phyloP scores from a whole-genome alignment of 441 rosid genomes.

The Adansonia madagascariensis region DNA sequence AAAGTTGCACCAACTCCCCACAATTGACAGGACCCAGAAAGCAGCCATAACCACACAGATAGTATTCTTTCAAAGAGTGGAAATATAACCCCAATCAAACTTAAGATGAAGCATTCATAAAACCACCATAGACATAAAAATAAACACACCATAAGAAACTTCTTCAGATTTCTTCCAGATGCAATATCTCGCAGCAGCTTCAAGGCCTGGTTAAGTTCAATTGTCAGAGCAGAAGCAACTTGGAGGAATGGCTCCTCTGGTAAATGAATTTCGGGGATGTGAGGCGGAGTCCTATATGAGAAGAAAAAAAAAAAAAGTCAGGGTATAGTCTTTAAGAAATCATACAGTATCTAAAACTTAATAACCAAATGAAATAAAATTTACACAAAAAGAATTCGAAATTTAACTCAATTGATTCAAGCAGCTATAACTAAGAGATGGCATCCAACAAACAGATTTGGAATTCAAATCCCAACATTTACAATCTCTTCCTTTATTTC shows the following conservation, averaged over 20 bases:
- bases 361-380: not conserved
- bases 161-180: slow-evolving; percentile 73
- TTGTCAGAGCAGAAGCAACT: slow-evolving; percentile 59
- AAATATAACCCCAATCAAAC: not conserved
- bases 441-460: too few species aligned
- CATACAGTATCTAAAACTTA: not conserved
- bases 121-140: not conserved
- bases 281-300: slow-evolving; percentile 57
- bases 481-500: too few species aligned
- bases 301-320: not conserved
- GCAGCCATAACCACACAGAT: not conserved
- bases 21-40: slow-evolving; percentile 47
- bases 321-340: not conserved
- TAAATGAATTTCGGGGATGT: slow-evolving; percentile 69
- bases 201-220: slow-evolving; percentile 60
- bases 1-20: slow-evolving; percentile 84
- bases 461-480: too few species aligned
- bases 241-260: slow-evolving; percentile 68
- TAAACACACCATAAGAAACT: slow-evolving; percentile 66
- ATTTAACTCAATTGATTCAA: too few species aligned
- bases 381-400: too few species aligned
- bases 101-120: not conserved
- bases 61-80: not conserved
- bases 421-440: too few species aligned
- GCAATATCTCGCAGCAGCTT: slow-evolving; percentile 61